Evolutionary conservation across 768 basidiomycete species (phyloP).

Genomic region (Tylopilus vinaceipallidus): DNA sequence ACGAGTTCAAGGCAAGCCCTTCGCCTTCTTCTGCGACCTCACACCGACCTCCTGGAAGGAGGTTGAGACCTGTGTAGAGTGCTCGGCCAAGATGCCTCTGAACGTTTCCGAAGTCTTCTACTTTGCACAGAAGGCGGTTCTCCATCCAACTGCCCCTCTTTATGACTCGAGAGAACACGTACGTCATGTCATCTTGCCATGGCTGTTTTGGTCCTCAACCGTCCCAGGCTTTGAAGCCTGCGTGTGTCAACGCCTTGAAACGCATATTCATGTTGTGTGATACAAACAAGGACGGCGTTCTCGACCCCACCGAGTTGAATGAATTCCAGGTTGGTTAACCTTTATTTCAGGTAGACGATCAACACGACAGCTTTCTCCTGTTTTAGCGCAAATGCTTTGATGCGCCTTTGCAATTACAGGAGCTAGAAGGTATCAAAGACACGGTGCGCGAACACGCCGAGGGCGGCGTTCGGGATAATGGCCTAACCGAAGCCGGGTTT

Average conservation of each 20-base stretch:
- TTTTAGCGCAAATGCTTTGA: constrained; percentile 91
- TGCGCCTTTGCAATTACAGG: constrained; percentile 85
- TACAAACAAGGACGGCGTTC: constrained; percentile 87
- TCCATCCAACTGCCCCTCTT: constrained; percentile 94
- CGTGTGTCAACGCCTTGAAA: constrained; percentile 80
- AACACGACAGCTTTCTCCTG: not conserved
- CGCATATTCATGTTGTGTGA: constrained; percentile 98
- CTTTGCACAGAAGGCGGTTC: constrained; percentile 96
- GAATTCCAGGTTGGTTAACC: constrained; percentile 80
- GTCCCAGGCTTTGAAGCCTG: constrained; percentile 84
- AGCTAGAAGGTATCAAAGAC: constrained; percentile 94
- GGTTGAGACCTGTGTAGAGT: constrained; percentile 97
- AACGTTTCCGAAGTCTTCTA: constrained; percentile 98
- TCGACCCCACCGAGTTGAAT: constrained; percentile 89
- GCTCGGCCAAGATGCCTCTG: constrained; percentile 85
- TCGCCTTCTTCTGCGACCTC: not conserved
- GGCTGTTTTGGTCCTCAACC: constrained; percentile 12
- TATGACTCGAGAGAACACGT: constrained; percentile 97
- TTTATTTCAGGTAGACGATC: not conserved
- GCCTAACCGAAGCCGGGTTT: constrained; percentile 91
- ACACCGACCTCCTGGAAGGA: constrained; percentile 52
- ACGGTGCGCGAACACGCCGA: constrained; percentile 82
- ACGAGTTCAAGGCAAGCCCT: constrained; percentile 86
- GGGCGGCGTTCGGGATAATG: constrained; percentile 70
- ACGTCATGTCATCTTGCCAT: constrained; percentile 28